Base-by-base conservation (phyloP, 192 early-diverging fungal genomes). In the Coemansia sp. region DNA sequence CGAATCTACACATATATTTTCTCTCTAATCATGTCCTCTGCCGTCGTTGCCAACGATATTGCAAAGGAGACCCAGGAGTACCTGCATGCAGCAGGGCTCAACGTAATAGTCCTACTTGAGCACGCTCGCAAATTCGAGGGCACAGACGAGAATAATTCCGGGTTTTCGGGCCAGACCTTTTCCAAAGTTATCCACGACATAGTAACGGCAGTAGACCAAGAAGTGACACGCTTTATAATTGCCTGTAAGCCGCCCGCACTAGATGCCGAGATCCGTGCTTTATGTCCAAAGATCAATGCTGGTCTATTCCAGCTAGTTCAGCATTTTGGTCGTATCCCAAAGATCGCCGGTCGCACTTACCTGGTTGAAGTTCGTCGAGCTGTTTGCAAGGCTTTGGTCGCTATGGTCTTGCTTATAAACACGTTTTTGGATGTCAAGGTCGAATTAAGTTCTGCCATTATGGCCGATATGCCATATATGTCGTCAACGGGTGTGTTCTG, bases 281-380 rank as follows among this genome's bases (percentile, higher is more conserved):
- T 83, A 31, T 77, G 71, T 19, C 80, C 80, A 71, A 83, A 83
- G 80, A 74, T 83, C 44, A 72, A 63, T 39, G 75, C 80, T 0
- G 80, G 75, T 15, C 68, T 77, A 19, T 83, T 83, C 67, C 71
- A 72, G 46, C 80, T 83, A 9, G 80, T 76, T 5, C 68, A 75
- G 66, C 69, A 67, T 7, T 40, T 68, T 17, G 62, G 72, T 38
- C 55, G 39, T 1, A 64, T 83, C 17, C 80, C 80, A 66, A 74
- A 71, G 69, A 36, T 59, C 12, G 75, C 80, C 3, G 80, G 80
- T 2, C 72, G 62, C 19, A 66, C 65, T 2, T 83, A 83, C 34
- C 51, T 83, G 62, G 62, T 62, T 0, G 65, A 75, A 17, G 72
- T 83, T 20, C 75, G 72, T 46, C 64, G 58, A 17, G 80, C 80